Conservation (phyloP, 2,329 filamentous ascomycete genomes). For the Pestalotiopsis sp. region DNA sequence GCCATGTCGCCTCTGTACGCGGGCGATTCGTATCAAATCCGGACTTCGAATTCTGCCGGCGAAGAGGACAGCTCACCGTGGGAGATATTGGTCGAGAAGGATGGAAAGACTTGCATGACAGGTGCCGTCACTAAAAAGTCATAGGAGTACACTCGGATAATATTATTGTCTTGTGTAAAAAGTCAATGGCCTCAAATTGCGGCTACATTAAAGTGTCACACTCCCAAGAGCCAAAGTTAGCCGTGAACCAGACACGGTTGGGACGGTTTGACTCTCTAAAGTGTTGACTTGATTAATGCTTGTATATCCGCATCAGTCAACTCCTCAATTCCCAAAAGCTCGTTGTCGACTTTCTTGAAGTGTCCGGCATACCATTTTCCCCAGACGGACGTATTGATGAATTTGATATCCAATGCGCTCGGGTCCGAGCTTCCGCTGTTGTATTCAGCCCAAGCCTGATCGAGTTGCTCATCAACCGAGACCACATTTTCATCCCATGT, state of each 20-base stretch:
- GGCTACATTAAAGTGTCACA: neutral
- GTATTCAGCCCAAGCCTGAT: neutral
- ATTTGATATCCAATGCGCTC: neutral
- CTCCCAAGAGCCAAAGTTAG: too few species aligned
- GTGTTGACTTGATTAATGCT: neutral
- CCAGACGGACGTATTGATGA: neutral
- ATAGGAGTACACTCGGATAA: neutral
- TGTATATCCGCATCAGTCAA: neutral
- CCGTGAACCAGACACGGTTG: neutral
- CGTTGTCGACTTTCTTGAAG: neutral
- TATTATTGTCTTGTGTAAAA: neutral
- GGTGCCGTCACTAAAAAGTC: constrained; percentile 28
- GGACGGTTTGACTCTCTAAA: too few species aligned
- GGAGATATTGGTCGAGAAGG: constrained; percentile 52
- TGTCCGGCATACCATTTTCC: neutral
- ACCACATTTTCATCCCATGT: neutral
- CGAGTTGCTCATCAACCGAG: neutral
- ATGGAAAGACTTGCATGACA: constrained; percentile 39
- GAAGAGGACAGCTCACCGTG: constrained; percentile 34
- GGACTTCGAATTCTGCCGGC: constrained; percentile 42
- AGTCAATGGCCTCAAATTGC: neutral
- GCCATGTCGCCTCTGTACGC: constrained; percentile 74
- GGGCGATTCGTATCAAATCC: constrained; percentile 65
- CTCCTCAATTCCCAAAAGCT: constrained; percentile 1
- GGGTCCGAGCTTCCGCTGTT: neutral